Evolutionary conservation across 768 basidiomycete genomes (phyloP).

Genomic region (Termitomyces eurrhizus): DNA sequence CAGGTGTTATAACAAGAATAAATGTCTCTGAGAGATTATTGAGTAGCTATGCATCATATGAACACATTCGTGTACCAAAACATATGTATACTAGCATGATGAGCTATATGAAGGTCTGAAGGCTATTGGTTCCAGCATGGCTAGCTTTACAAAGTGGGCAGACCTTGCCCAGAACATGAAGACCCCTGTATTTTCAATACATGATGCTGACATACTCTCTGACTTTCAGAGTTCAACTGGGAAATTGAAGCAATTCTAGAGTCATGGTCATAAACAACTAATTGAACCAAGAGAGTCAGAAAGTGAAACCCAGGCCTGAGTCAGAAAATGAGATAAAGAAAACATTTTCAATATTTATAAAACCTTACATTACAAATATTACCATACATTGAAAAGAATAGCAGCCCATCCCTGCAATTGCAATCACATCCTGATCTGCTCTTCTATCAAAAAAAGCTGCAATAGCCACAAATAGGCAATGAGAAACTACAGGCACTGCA

Average conservation of each 20-base stretch:
- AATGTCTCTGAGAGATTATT: conserved; percentile 28
- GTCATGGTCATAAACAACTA: conserved; percentile 16
- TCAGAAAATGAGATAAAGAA: too few species aligned
- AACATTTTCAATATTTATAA: too few species aligned
- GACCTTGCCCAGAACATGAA: conserved; percentile 57
- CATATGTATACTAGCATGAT: conserved; percentile 53
- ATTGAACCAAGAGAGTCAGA: too few species aligned
- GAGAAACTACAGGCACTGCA: too few species aligned
- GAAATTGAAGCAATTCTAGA: conserved; percentile 13
- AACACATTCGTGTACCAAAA: conserved; percentile 25
- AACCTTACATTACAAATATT: too few species aligned
- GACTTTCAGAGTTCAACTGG: conserved; percentile 17
- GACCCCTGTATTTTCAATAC: conserved; percentile 41
- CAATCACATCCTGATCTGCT: too few species aligned
- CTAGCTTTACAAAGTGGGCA: conserved; percentile 3
- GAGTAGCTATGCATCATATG: neutral
- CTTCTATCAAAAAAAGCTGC: too few species aligned
- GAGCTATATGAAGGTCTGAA: conserved; percentile 56
- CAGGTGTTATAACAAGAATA: conserved; percentile 54
- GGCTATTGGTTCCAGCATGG: conserved; percentile 5
- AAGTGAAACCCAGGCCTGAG: too few species aligned
- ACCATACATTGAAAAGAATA: too few species aligned
- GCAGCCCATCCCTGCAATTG: too few species aligned
- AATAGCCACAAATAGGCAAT: too few species aligned
- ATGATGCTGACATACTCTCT: conserved; percentile 31